Percentiles rank a stretch among this genome's conserved stretches.
Conservation (phyloP, 2,329 filamentous ascomycete species). For the Botryosphaeria agaves region DNA sequence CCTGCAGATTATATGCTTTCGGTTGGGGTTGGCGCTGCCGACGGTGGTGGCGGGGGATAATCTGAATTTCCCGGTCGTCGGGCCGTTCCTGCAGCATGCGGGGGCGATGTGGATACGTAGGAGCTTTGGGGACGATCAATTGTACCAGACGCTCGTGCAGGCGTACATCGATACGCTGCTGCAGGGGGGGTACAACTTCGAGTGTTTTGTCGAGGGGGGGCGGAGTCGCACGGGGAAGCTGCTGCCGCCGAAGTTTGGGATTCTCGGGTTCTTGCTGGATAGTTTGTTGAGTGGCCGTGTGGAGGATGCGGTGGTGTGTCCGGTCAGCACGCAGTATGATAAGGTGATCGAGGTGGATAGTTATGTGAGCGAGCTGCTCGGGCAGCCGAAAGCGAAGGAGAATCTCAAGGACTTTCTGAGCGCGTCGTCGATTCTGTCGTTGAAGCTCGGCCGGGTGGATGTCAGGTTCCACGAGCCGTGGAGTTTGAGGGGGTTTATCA, state of each 20-base stretch:
- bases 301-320: conserved; percentile 81
- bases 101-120: conserved; percentile 93
- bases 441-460: conserved; percentile 82
- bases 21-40: conserved; percentile 72
- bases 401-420: conserved; percentile 82
- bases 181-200: conserved; percentile 82
- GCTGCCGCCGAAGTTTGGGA: conserved; percentile 86
- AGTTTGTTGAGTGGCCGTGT: conserved; percentile 77
- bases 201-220: conserved; percentile 86
- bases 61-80: conserved; percentile 81
- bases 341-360: conserved; percentile 97
- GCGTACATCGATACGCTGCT: conserved; percentile 87
- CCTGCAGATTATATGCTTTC: conserved; percentile 87
- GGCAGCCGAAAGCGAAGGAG: conserved; percentile 89
- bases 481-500: conserved; percentile 70
- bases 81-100: conserved; percentile 84
- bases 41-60: conserved; percentile 94
- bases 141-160: conserved; percentile 89
- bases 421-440: conserved; percentile 70
- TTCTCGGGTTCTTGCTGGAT: conserved; percentile 80
- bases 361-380: conserved; percentile 86
- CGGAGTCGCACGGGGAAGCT: conserved; percentile 87
- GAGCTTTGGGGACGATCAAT: conserved; percentile 76
- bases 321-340: conserved; percentile 94
- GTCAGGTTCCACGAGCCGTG: conserved; percentile 94